A percentile compares a stretch with the other conserved stretches of the same genome.
Conservation (phyloP, 1,139 yeast species). For the Pichia sp. region DNA sequence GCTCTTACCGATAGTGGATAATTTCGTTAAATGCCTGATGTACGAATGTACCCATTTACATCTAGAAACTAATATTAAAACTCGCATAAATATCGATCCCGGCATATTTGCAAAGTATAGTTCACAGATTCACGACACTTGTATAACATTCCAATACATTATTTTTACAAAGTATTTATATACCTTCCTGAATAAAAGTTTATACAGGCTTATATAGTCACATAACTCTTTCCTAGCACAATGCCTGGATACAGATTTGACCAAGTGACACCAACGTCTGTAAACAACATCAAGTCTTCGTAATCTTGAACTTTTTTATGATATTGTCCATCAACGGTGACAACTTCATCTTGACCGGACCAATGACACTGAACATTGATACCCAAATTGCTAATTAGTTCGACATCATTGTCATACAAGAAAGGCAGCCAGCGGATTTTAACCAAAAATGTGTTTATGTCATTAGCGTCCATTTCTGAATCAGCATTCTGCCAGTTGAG, state of each 20-base stretch:
- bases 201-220: conserved; percentile 1
- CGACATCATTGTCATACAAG: conserved; percentile 31
- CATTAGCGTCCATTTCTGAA: background rate
- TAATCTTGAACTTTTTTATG: conserved; percentile 54
- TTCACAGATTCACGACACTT: too few species aligned
- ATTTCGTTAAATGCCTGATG: too few species aligned
- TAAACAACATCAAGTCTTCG: conserved; percentile 55
- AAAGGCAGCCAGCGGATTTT: conserved; percentile 77
- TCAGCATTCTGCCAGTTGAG: conserved; percentile 39
- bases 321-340: conserved; percentile 26
- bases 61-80: too few species aligned
- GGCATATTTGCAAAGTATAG: too few species aligned
- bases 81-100: too few species aligned
- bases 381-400: conserved; percentile 31
- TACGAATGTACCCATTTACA: too few species aligned
- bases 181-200: too few species aligned
- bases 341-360: conserved; percentile 55
- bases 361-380: conserved; percentile 58
- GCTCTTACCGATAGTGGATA: too few species aligned
- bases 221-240: conserved; percentile 34
- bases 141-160: too few species aligned
- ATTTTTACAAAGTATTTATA: too few species aligned
- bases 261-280: conserved; percentile 58
- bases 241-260: conserved; percentile 62
- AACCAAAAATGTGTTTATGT: conserved; percentile 38